Conservation (phyloP, 164 flowering plant species). For the Magnolia kwangsiensis region DNA sequence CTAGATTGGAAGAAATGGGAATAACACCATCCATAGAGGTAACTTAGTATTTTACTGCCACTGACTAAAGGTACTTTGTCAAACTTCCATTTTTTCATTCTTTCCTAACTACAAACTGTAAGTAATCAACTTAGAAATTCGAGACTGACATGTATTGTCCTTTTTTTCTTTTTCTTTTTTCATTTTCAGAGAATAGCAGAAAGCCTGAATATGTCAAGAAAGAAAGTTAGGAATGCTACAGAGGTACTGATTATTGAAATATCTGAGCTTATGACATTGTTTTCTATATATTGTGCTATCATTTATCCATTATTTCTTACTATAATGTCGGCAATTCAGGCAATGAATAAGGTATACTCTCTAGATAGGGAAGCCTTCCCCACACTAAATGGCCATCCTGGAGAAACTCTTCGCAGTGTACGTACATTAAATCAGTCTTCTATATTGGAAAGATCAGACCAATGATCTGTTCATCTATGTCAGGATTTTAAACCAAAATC, state of each 20-base stretch:
- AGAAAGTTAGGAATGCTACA: slow-evolving; percentile 90
- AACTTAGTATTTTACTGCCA: slow-evolving; percentile 25
- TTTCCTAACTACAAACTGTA: not conserved
- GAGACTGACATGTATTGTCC: slow-evolving; percentile 13
- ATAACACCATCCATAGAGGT: slow-evolving; percentile 78
- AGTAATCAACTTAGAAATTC: not conserved
- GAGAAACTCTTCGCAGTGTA: slow-evolving; percentile 91
- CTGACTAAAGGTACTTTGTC: not conserved
- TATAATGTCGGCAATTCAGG: slow-evolving; percentile 36
- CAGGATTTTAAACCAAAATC: not conserved
- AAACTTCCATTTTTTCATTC: too few species aligned
- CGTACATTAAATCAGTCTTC: slow-evolving; percentile 22
- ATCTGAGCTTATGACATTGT: not conserved
- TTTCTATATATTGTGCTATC: not conserved
- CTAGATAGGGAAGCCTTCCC: slow-evolving; percentile 91
- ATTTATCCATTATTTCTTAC: slow-evolving; percentile 13
- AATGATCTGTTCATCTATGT: not conserved
- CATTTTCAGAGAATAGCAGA: slow-evolving; percentile 79
- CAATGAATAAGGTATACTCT: slow-evolving; percentile 67
- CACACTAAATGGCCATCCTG: slow-evolving; percentile 82
- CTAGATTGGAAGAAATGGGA: slow-evolving; percentile 66
- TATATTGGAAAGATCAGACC: slow-evolving; percentile 1
- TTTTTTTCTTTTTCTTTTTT: not conserved
- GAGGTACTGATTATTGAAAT: slow-evolving; percentile 49
- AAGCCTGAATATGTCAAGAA: slow-evolving; percentile 71